Conservation (phyloP, 805 yeast species). For the Metschnikowia hibisci region DNA sequence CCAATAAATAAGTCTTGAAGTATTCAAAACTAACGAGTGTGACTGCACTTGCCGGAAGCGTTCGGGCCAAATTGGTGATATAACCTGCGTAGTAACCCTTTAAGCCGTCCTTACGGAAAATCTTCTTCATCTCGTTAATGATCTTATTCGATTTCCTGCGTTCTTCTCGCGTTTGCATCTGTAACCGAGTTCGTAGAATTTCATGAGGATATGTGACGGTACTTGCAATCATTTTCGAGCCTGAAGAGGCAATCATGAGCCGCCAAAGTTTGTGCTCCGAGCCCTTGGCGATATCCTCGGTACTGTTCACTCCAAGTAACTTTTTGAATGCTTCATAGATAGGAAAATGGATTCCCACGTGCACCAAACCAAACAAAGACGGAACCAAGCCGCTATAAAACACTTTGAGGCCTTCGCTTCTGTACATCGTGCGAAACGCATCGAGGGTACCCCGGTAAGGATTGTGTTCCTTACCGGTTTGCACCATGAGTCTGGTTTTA, state of each 20-base stretch:
- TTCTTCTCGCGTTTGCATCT: conserved; percentile 45
- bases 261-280: conserved; percentile 23
- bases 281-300: conserved; percentile 11
- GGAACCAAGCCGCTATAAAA: conserved; percentile 90
- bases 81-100: conserved; percentile 88
- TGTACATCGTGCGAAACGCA: conserved; percentile 77
- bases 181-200: conserved; percentile 87
- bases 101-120: conserved; percentile 66
- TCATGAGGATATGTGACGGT: conserved; percentile 93
- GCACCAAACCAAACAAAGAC: conserved; percentile 82
- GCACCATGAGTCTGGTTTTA: conserved; percentile 90
- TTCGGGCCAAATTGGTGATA: conserved; percentile 76
- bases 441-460: conserved; percentile 76
- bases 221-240: conserved; percentile 86
- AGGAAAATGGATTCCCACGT: conserved; percentile 96
- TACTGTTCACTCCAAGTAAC: conserved; percentile 13
- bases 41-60: conserved; percentile 95
- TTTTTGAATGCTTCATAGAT: conserved; percentile 77
- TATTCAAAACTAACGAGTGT: conserved; percentile 90
- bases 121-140: conserved; percentile 32
- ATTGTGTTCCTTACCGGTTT: conserved; percentile 43
- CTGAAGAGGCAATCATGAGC: conserved; percentile 58
- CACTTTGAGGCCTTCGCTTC: conserved; percentile 71
- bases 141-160: conserved; percentile 22
- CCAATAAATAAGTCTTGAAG: conserved; percentile 52